Evolutionary conservation across 2,329 filamentous ascomycete species (phyloP).

Genomic region (Botrytis medusae): DNA sequence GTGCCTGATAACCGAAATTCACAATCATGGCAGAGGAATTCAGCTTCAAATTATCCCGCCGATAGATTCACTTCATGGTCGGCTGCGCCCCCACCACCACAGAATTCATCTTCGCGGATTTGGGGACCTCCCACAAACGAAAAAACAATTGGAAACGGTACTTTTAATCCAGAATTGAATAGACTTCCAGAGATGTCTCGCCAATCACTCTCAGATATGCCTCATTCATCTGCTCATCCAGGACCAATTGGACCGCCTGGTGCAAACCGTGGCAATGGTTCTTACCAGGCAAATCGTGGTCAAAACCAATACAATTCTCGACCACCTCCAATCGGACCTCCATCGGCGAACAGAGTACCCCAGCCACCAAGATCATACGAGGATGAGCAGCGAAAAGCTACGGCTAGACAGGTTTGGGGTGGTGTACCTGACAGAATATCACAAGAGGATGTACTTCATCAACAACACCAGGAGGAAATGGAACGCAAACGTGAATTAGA

Average conservation of each 20-base stretch:
- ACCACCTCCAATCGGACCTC: conserved; percentile 35
- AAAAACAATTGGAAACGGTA: conserved; percentile 73
- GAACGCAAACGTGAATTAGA: conserved; percentile 31
- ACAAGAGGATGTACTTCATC: conserved; percentile 31
- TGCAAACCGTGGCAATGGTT: conserved; percentile 32
- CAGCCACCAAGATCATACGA: conserved; percentile 26
- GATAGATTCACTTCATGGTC: conserved; percentile 55
- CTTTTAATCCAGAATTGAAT: conserved; percentile 65
- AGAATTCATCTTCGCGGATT: conserved; percentile 52
- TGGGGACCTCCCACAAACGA: conserved; percentile 73
- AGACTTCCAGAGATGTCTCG: conserved; percentile 39
- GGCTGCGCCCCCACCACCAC: conserved; percentile 39
- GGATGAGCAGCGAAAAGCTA: conserved; percentile 27
- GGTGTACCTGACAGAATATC: conserved; percentile 33
- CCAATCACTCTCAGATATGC: conserved; percentile 30
- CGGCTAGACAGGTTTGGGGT: conserved; percentile 29
- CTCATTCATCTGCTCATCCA: conserved; percentile 34
- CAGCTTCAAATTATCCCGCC: conserved; percentile 44
- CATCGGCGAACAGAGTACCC: conserved; percentile 31
- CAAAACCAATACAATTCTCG: conserved; percentile 40
- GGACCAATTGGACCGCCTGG: conserved; percentile 41
- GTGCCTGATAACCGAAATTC: conserved; percentile 31
- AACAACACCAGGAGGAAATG: conserved; percentile 33
- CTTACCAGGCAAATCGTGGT: conserved; percentile 35
- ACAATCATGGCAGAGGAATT: conserved; percentile 38